Evolutionary conservation across 768 basidiomycete genomes (phyloP).

Genomic region (Pleurotus cornucopiae): DNA sequence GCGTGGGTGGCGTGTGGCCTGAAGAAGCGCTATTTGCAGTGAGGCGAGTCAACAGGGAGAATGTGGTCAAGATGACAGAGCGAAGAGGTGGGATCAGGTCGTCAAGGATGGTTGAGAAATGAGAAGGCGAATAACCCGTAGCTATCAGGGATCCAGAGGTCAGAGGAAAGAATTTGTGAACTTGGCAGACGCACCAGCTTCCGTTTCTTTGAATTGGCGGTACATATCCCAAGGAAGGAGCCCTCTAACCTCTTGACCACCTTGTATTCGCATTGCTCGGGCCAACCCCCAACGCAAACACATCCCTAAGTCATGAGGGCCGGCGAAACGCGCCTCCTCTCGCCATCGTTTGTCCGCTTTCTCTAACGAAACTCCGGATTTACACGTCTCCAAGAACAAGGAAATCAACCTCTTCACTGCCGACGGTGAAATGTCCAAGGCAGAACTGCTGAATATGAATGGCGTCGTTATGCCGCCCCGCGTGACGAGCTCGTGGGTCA

Average conservation of each 20-base stretch:
- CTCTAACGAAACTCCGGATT: slow-evolving; percentile 23
- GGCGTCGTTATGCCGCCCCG: slow-evolving; percentile 84
- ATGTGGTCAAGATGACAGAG: slow-evolving; percentile 60
- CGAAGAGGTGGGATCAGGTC: slow-evolving; percentile 49
- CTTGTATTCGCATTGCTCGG: slow-evolving; percentile 66
- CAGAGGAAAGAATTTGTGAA: slow-evolving; percentile 10
- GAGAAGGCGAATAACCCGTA: slow-evolving; percentile 61
- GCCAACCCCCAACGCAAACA: slow-evolving; percentile 90
- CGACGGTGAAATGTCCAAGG: slow-evolving; percentile 78
- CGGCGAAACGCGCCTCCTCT: slow-evolving; percentile 81
- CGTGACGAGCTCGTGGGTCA: slow-evolving; percentile 65
- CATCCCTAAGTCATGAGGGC: slow-evolving; percentile 87
- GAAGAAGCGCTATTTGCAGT: slow-evolving; percentile 80
- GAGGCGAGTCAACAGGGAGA: slow-evolving; percentile 79
- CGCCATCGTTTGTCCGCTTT: slow-evolving; percentile 58
- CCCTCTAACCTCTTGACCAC: slow-evolving; percentile 74
- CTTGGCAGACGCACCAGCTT: slow-evolving; percentile 57
- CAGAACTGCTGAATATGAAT: slow-evolving; percentile 86
- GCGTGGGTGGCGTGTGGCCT: slow-evolving; percentile 86
- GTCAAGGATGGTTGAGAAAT: slow-evolving; percentile 69
- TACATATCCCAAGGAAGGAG: slow-evolving; percentile 85
- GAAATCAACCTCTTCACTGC: slow-evolving; percentile 74
- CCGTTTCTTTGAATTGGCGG: slow-evolving; percentile 73
- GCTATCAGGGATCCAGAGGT: slow-evolving; percentile 29
- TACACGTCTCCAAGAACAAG: slow-evolving; percentile 72